Evolutionary conservation across 2,329 filamentous ascomycete species (phyloP), one percentile per base, ranked within the genome.

Genomic region (Diplodia mutila): DNA sequence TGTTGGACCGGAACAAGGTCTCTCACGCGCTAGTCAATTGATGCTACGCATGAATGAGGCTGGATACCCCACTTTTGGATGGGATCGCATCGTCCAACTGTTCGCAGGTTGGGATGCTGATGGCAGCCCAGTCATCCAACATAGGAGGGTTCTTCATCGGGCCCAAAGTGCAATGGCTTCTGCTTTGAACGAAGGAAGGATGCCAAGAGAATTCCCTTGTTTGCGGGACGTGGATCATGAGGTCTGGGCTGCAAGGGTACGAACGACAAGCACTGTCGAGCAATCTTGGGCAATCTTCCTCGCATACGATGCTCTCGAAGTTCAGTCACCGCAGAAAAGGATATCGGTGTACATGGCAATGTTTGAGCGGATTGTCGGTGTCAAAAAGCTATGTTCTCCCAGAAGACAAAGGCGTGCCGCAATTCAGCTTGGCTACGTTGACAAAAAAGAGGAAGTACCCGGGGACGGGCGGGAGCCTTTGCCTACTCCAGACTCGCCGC

Each of bases 231-330:
- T 55, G 46, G 69, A 71, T 21, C 65, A 46, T 9, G 48, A 29
- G 67, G 34, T 69, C 12, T 90, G 88, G 87, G 81, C 81, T 67
- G 86, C 85, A 37, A 82, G 87, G 12, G 85, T 90, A 64, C 79
- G 80, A 54, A 82, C 86, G 25, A 90, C 88, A 12, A 81, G 88
- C 42, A 89, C 87, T 4, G 76, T 86, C 55, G 82, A 86, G 69
- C 87, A 90, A 77, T 87, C 88, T 6, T 90, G 88, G 88, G 87
- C 87, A 25, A 87, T 85, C 69, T 90, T 89, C 73, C 75, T 88
- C 51, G 82, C 85, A 5, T 87, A 84, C 69, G 81, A 87, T 73
- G 79, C 83, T 25, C 77, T 79, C 16, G 75, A 74, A 9, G 71
- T 78, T 42, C 75, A 74, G 11, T 72, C 77, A n/a, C 75, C 77